Base-by-base conservation (phyloP, 2,329 filamentous ascomycete species). In the Talaromyces islandicus region DNA sequence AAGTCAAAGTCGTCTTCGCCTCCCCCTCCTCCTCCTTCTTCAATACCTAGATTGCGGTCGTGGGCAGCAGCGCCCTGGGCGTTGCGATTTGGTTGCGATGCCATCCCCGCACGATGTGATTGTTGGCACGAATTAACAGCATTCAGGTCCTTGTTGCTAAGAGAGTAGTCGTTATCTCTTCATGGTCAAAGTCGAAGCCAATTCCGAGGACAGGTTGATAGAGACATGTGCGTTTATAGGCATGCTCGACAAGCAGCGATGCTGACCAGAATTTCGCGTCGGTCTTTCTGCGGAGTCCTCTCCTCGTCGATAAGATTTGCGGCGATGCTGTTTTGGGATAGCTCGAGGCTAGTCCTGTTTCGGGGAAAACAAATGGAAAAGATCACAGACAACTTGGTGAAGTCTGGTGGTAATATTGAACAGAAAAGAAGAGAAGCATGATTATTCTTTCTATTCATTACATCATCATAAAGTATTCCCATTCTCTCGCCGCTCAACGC, bases 1-100 rank as follows among this genome's bases (percentile, higher is more conserved):
- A 72, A 71, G n/a, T 71, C 68, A 41, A 60, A 62, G 50, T 71
- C 67, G 3, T 19, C 50, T 64, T 64, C 29, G 61, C 65, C 38
- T 68, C 32, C n/a, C n/a, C n/a, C n/a, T n/a, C n/a, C n/a, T 17
- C 10, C 32, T 12, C 10, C 14, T 11, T 38, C 43, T 21, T 24
- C 43, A 12, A 24, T 19, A 7, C n/a, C 17, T n/a, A n/a, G 41
- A 21, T 21, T 43, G 41, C 6, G 9, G n/a, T 24, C 4, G 21
- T 21, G 21, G 19, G 4, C 55, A 17, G 19, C 30, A 17, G 21
- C 43, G 30, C 21, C 55, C 21, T 12, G 41, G 27, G 55, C 55
- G 19, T 46, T n/a, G 43, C n/a, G 43, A 24, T 46, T 21, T 19
- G n/a, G 43, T 21, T 46, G 43, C n/a, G 43, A 46, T 46, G 43